phyloP scores from a whole-genome alignment of 192 early-diverging fungal genomes.

The Entomortierella lignicola region DNA sequence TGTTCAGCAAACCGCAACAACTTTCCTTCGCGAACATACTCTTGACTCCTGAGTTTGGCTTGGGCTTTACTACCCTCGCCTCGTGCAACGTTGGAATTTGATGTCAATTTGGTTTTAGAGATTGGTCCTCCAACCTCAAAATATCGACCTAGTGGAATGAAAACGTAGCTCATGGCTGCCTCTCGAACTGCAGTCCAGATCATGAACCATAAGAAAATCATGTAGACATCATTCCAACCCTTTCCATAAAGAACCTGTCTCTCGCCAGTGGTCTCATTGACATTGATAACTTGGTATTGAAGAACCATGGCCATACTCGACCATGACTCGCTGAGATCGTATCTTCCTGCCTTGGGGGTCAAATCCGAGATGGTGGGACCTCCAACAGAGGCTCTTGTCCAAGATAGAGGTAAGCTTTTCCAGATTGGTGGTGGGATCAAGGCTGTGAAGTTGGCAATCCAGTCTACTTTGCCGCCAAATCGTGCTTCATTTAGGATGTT shows the following conservation, averaged over 20 bases:
- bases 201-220: slow-evolving; percentile 74
- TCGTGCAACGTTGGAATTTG: not conserved
- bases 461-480: slow-evolving; percentile 29
- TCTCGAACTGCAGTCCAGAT: slow-evolving; percentile 73
- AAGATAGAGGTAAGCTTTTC: slow-evolving; percentile 13
- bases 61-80: too few species aligned
- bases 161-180: slow-evolving; percentile 61
- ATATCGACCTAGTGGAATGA: slow-evolving; percentile 54
- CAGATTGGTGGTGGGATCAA: slow-evolving; percentile 46
- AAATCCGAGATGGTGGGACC: slow-evolving; percentile 26
- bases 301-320: slow-evolving; percentile 33
- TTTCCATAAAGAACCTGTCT: slow-evolving; percentile 59
- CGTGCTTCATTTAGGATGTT: slow-evolving; percentile 14
- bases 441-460: slow-evolving; percentile 26
- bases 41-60: slow-evolving; percentile 16
- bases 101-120: not conserved
- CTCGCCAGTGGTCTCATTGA: slow-evolving; percentile 21
- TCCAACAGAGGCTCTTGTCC: slow-evolving; percentile 17
- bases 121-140: slow-evolving; percentile 38
- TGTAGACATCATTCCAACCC: slow-evolving; percentile 69
- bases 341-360: slow-evolving; percentile 7
- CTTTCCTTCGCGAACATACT: slow-evolving; percentile 47
- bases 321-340: slow-evolving; percentile 37
- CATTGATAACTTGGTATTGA: slow-evolving; percentile 18
- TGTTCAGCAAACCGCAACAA: slow-evolving; percentile 75